Evolutionary conservation across 2,329 filamentous ascomycete genomes (phyloP).

Genomic region (Cadophora gregata): DNA sequence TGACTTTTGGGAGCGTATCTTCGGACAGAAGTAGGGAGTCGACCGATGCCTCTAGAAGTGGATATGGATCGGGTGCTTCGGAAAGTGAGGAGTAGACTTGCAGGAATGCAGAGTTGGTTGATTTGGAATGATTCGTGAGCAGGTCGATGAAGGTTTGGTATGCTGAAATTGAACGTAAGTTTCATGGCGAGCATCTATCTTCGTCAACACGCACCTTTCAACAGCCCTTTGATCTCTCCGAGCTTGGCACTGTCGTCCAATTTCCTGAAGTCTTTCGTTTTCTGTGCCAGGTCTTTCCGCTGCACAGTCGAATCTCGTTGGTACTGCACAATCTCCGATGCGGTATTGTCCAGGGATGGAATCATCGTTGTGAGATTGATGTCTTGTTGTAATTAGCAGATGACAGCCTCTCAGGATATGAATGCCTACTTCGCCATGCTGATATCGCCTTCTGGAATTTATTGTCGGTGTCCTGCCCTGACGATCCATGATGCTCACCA

Average conservation of each 20-base stretch:
- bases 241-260: constrained; percentile 88
- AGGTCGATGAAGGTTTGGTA: constrained; percentile 98
- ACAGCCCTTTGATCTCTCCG: constrained; percentile 82
- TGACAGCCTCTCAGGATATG: constrained; percentile 12
- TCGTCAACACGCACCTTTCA: constrained; percentile 69
- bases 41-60: constrained; percentile 92
- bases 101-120: constrained; percentile 90
- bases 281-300: constrained; percentile 96
- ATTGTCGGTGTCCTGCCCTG: constrained; percentile 67
- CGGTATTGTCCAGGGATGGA: constrained; percentile 85
- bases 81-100: constrained; percentile 92
- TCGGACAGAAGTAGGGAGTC: constrained; percentile 92
- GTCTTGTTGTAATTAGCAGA: constrained; percentile 55
- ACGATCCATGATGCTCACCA: constrained; percentile 29
- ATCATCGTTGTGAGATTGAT: constrained; percentile 87
- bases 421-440: constrained; percentile 83
- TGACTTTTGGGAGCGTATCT: constrained; percentile 88
- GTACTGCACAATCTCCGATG: constrained; percentile 92
- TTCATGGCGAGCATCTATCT: not conserved
- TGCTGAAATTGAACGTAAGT: constrained; percentile 55
- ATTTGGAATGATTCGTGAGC: constrained; percentile 93
- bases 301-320: constrained; percentile 96
- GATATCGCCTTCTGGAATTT: constrained; percentile 97
- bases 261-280: constrained; percentile 97
- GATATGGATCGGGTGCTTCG: constrained; percentile 95